Evolutionary conservation across 2,329 filamentous ascomycete genomes (phyloP), one percentile per base, ranked within the genome.

Genomic region (Aspergillus sp.): DNA sequence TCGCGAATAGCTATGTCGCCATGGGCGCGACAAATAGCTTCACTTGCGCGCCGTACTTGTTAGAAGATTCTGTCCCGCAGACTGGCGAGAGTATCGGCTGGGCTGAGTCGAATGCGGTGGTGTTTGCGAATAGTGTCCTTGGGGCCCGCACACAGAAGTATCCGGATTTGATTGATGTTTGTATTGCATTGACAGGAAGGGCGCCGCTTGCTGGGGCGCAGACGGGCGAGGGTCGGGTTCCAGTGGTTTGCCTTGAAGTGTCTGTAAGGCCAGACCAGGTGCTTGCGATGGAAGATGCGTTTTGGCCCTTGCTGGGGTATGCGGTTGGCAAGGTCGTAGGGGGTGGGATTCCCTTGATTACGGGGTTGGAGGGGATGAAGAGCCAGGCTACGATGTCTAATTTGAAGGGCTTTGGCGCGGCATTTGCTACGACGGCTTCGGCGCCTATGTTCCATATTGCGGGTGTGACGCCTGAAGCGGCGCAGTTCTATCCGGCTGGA

Each of bases 21-120:
- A 77, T 80, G 75, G 78, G 77, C 4, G 76, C 76, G 9, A 11
- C 27, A 4, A 31, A 31, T 11, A 31, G 27, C 27, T 31, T 31
- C 27, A 31, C 27, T 9, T 31, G 27, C 11, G 27, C 27, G 27
- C 27, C 27, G 1, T 31, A 31, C 9, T 4, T 31, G 9, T 9
- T 31, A 31, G 27, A 11, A 0, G 27, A 31, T 31, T 31, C 27
- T 0, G 9, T 11, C 27, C 27, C 27, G 27, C 27, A 31, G 9
- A 3, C 27, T 11, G 27, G 27, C 0, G 27, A 80, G 12, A 68
- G 80, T 25, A 67, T 80, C 3, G 76, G 68, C 0, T 80, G 78
- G 76, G 76, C 73, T 77, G 80, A 31, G 59, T 80, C 77, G 0
- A 80, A 80, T 57, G 79, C 77, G 0, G 78, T 80, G 0, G 73